Percentiles rank a stretch among this genome's conserved stretches.
Evolutionary conservation across 2,329 filamentous ascomycete species (phyloP).

Genomic region (Colletotrichum phormii): DNA sequence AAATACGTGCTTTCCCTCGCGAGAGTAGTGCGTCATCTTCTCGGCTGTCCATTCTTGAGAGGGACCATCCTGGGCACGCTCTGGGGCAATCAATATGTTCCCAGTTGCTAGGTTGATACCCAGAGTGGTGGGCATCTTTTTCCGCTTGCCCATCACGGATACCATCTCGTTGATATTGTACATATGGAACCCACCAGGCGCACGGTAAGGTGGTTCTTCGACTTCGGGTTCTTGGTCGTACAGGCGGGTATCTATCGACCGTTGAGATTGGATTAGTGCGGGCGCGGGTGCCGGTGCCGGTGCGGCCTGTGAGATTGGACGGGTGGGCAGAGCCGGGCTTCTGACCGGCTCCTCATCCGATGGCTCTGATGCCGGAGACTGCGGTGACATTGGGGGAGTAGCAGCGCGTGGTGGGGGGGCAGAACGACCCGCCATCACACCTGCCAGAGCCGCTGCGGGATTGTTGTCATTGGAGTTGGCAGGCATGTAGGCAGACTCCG

Average conservation of each 20-base stretch:
- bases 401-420: constrained; percentile 50
- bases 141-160: constrained; percentile 94
- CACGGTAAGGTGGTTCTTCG: constrained; percentile 38
- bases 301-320: constrained; percentile 43
- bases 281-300: neutral
- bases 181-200: constrained; percentile 85
- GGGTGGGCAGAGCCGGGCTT: constrained; percentile 53
- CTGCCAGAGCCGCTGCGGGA: constrained; percentile 66
- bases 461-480: constrained; percentile 48
- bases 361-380: constrained; percentile 35
- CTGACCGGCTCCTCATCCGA: constrained; percentile 47
- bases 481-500: constrained; percentile 38
- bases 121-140: constrained; percentile 97
- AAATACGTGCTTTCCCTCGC: constrained; percentile 98
- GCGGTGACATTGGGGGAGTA: constrained; percentile 58
- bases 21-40: constrained; percentile 96
- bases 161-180: constrained; percentile 99
- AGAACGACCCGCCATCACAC: constrained; percentile 63
- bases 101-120: constrained; percentile 93
- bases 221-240: constrained; percentile 42
- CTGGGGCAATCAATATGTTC: constrained; percentile 89
- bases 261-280: constrained; percentile 40
- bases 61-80: constrained; percentile 83
- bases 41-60: constrained; percentile 95
- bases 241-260: constrained; percentile 38